Evolutionary conservation across 805 yeast species (phyloP).

Genomic region (Candida mattraensis): DNA sequence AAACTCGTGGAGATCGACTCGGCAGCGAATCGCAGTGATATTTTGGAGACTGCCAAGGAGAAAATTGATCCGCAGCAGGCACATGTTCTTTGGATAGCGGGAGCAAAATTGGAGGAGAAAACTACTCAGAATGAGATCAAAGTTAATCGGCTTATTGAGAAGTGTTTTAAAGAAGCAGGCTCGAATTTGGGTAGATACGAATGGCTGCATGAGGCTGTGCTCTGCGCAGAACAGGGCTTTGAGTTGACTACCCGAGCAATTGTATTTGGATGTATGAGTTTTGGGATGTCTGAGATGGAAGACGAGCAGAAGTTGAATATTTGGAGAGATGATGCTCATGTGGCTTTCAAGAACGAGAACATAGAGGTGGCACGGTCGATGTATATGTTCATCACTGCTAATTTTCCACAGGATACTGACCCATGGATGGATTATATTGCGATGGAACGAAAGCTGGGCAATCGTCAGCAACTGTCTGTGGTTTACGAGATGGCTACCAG

Average conservation of each 20-base stretch:
- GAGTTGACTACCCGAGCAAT: constrained; percentile 53
- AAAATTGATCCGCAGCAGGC: constrained; percentile 46
- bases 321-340: constrained; percentile 40
- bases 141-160: constrained; percentile 46
- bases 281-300: constrained; percentile 24
- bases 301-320: constrained; percentile 24
- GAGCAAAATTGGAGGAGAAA: constrained; percentile 66
- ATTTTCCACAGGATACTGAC: constrained; percentile 44
- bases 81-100: constrained; percentile 65
- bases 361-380: constrained; percentile 46
- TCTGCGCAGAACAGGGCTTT: constrained; percentile 49
- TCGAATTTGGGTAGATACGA: constrained; percentile 37
- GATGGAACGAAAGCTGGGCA: constrained; percentile 32
- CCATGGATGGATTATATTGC: constrained; percentile 51
- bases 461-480: constrained; percentile 36
- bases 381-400: constrained; percentile 44
- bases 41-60: constrained; percentile 62
- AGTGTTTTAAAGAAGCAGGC: constrained; percentile 45
- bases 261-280: constrained; percentile 42
- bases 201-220: constrained; percentile 60
- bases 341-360: constrained; percentile 24
- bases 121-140: constrained; percentile 42
- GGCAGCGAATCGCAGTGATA: constrained; percentile 48
- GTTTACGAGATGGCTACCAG: constrained; percentile 55
- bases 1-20: constrained; percentile 47